Evolutionary conservation across 768 basidiomycete genomes (phyloP), one percentile per base, ranked within the genome.

Genomic region (Serendipita sp.): DNA sequence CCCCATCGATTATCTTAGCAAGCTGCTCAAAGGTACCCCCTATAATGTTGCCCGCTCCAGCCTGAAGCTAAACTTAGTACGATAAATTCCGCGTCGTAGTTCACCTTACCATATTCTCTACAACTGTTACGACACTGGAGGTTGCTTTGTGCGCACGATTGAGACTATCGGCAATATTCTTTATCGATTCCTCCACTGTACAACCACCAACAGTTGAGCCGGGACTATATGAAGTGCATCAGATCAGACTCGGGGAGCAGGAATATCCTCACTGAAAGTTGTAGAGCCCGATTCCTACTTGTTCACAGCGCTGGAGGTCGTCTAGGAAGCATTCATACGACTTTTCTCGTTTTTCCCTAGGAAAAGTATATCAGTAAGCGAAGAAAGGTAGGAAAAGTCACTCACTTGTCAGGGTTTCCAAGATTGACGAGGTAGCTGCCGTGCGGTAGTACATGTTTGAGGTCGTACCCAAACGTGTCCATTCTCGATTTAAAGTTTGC

Each of bases 341-440:
- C 68, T 88, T 87, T 67, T 82, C 78, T 1, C 86, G 79, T 66
- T 87, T 89, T 24, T 77, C 76, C 5, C 86, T 88, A 51, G 24
- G 8, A 65, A 28, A 24, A 37, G 37, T 45, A 44, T 24, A 51
- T 8, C 24, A 35, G 64, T 48, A 28, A 8, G 13, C 3, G 38
- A 13, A 13, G 11, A 54, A 18, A 46, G 18, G 24, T 24, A 51
- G n/a, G 48, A 51, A 8, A 32, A 16, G 3, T 2, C 28, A 74
- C 87, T 64, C 62, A 89, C 88, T 68, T 68, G 66, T 91, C 86
- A 0, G 86, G 85, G 72, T 92, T 92, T 46, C 84, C 91, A 1
- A 92, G 78, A 70, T 93, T 93, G 58, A 92, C 80, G 34, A 93
- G 79, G 71, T 92, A 93, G 68, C 83, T 90, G 34, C 89, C 90